phyloP scores from a whole-genome alignment of 1,284 basidiomycete species.

The Gymnopus androsaceus region DNA sequence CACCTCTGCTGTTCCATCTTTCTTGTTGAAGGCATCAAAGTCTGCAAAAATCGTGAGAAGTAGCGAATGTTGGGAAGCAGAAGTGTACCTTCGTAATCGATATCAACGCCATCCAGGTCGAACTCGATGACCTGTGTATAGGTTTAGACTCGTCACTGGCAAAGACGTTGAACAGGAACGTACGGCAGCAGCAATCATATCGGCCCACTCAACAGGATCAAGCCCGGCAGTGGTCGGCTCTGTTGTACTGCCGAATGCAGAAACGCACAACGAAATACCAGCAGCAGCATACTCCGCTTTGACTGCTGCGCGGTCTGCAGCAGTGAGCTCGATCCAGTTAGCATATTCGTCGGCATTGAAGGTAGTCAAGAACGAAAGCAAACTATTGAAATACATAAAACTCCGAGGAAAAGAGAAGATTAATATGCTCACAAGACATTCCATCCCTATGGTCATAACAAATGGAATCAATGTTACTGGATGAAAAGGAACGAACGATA shows the following conservation, averaged over 20 bases:
- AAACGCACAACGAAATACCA: conserved; percentile 50
- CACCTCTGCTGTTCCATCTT: too few relatives aligned
- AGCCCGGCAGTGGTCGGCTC: conserved; percentile 47
- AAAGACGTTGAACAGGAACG: background rate
- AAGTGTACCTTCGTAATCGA: conserved; percentile 50
- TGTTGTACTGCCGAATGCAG: conserved; percentile 53
- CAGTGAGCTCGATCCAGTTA: conserved; percentile 41
- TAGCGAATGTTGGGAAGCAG: background rate
- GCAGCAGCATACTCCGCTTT: conserved; percentile 52
- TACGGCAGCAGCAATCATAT: conserved; percentile 45
- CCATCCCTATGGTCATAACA: conserved; percentile 31
- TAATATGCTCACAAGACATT: conserved; percentile 39
- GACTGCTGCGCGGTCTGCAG: conserved; percentile 41
- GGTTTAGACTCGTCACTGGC: background rate
- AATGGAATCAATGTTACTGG: background rate
- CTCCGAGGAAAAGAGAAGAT: conserved; percentile 46
- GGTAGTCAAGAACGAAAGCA: background rate
- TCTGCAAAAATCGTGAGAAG: background rate
- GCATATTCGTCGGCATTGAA: conserved; percentile 34
- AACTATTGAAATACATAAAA: conserved; percentile 48
- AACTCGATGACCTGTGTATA: conserved; percentile 45
- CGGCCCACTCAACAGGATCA: conserved; percentile 38
- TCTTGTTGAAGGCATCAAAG: too few relatives aligned
- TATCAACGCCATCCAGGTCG: conserved; percentile 55
- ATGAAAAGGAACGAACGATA: background rate